A percentile compares a stretch with the other conserved stretches of the same genome.
phyloP scores from a whole-genome alignment of 2,329 filamentous ascomycete genomes.

The Trichoderma koningiopsis region DNA sequence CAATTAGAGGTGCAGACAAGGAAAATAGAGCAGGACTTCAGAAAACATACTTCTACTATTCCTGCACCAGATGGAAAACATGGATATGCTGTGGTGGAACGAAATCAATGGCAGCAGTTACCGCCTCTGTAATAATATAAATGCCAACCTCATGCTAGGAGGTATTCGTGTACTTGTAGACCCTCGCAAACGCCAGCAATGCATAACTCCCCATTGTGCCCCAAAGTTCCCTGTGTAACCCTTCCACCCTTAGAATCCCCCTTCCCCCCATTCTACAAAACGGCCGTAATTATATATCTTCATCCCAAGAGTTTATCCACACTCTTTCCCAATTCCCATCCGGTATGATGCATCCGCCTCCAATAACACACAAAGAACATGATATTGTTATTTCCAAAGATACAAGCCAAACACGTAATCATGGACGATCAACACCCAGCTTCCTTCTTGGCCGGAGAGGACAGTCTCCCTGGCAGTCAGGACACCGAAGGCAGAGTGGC shows the following conservation, averaged over 20 bases:
- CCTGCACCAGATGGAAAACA: not conserved
- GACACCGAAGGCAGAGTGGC: slow-evolving; percentile 40
- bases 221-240: slow-evolving; percentile 16
- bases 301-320: not conserved
- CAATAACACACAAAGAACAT: not conserved
- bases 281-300: slow-evolving; percentile 10
- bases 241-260: not conserved
- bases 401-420: not conserved
- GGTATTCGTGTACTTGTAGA: not conserved
- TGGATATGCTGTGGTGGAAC: not conserved
- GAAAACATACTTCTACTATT: not conserved
- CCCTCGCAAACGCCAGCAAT: slow-evolving; percentile 16
- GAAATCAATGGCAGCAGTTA: not conserved
- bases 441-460: slow-evolving; percentile 41
- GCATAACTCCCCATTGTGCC: slow-evolving; percentile 6
- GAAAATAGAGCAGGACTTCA: not conserved
- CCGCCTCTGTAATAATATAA: not conserved
- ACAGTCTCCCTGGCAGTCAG: slow-evolving; percentile 41
- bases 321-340: not conserved
- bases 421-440: slow-evolving; percentile 27
- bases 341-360: not conserved
- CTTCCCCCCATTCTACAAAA: slow-evolving; percentile 3
- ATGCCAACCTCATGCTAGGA: not conserved
- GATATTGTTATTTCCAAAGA: not conserved
- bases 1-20: not conserved